A percentile compares a stretch with the other conserved stretches of the same genome.
Evolutionary conservation across 176 grass and related monocot species (phyloP).

Genomic region (Saccharum officinarum): DNA sequence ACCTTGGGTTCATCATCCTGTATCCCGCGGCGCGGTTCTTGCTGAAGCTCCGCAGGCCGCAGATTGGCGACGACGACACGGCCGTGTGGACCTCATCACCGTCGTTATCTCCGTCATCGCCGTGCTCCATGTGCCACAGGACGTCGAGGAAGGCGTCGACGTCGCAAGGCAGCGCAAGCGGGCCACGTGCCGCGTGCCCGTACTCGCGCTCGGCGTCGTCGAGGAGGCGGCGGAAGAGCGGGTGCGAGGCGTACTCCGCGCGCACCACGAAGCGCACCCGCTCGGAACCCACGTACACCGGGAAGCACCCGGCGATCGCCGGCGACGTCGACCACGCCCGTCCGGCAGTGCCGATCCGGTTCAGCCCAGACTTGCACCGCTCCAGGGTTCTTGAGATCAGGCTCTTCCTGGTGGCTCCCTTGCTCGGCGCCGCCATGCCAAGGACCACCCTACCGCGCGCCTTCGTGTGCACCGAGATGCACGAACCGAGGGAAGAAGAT

Average conservation of each 20-base stretch:
- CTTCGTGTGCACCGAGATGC: no score
- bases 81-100: no score
- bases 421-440: neutral
- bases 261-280: conserved; percentile 72
- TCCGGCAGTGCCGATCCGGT: neutral
- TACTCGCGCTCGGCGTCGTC: no score
- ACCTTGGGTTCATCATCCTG: conserved; percentile 47
- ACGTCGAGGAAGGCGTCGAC: conserved; percentile 60
- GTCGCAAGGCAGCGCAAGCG: no score
- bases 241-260: conserved; percentile 58
- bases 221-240: conserved; percentile 58
- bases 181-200: no score
- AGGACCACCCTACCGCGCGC: no score
- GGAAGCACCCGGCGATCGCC: conserved; percentile 56
- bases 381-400: conserved; percentile 60
- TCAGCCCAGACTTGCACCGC: neutral
- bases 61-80: no score
- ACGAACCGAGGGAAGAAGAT: no score
- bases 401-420: conserved; percentile 16
- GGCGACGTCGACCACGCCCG: neutral
- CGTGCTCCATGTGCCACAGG: conserved; percentile 60
- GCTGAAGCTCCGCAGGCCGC: no score
- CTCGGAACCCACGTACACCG: conserved; percentile 68
- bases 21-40: neutral
- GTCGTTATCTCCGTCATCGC: neutral